Conservation (phyloP, 805 yeast species). For the Metahyphopichia silvanorum region DNA sequence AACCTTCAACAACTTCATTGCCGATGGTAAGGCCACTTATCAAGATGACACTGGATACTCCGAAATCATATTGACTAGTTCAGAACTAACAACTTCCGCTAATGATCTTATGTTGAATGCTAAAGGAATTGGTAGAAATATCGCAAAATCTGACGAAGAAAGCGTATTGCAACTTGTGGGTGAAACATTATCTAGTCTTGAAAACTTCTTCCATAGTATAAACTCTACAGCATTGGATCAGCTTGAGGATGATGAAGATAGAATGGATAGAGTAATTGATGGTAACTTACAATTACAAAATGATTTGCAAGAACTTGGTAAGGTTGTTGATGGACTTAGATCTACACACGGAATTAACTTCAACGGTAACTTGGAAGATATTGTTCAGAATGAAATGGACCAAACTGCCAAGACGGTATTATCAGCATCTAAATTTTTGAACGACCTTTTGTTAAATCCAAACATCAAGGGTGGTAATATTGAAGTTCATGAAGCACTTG, state of each 20-base stretch:
- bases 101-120: slow-evolving; percentile 62
- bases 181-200: slow-evolving; percentile 57
- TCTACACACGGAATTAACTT: slow-evolving; percentile 25
- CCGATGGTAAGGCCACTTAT: slow-evolving; percentile 60
- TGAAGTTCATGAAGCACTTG: slow-evolving; percentile 71
- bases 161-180: slow-evolving; percentile 46
- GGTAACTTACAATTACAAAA: slow-evolving; percentile 75
- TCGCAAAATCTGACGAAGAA: slow-evolving; percentile 55
- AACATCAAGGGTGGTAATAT: slow-evolving; percentile 52
- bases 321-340: slow-evolving; percentile 53
- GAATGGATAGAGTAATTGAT: slow-evolving; percentile 72
- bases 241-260: slow-evolving; percentile 55
- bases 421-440: slow-evolving; percentile 60
- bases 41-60: slow-evolving; percentile 54
- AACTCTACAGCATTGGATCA: slow-evolving; percentile 50
- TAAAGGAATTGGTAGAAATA: slow-evolving; percentile 63
- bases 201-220: slow-evolving; percentile 58
- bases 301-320: slow-evolving; percentile 55
- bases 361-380: slow-evolving; percentile 57
- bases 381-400: slow-evolving; percentile 71
- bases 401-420: slow-evolving; percentile 69
- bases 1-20: slow-evolving; percentile 69
- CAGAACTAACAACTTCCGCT: slow-evolving; percentile 59
- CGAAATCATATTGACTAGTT: slow-evolving; percentile 57
- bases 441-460: slow-evolving; percentile 50